Base-by-base conservation (phyloP, 805 yeast genomes). In the Starmerella apicola region DNA sequence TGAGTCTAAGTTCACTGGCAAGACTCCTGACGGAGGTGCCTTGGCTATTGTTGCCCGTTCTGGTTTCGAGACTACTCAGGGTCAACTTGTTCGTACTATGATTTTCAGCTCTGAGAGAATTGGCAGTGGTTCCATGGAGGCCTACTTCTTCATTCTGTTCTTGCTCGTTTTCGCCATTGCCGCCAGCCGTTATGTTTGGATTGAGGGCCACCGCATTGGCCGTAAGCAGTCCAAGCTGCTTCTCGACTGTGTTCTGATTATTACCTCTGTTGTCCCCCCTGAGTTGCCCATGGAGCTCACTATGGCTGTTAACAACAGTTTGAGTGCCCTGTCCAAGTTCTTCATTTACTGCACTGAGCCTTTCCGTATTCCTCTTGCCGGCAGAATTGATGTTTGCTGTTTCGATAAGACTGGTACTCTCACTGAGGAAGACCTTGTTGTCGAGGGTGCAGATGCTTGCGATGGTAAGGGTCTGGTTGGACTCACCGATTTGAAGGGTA, bases 281-380 rank as follows among this genome's bases (percentile, higher is more conserved):
- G 98, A 91, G 65, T 71, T 91, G 51, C 98, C 98, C 43, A 91
- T 91, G 97, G 98, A 91, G 67, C 72, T 91, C 53, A 91, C 98
- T 12, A 79, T 91, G 88, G 97, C 98, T 44, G 98, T 91, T 30
- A 91, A 91, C 63, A 71, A 81, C 28, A 86, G 97, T 5, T 68
- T 91, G 59, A 75, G 85, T 43, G 85, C 96, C 3, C 70, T 91
- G 49, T 76, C 81, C 52, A 91, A 91, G 62, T 78, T 70, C 59
- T 86, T 78, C 59, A 78, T 91, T 47, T 91, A 81, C 67, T 91
- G 98, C 68, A 91, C 98, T 32, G 98, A 91, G 62, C 98, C 98
- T 15, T 91, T 91, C 68, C 75, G 98, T 66, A 86, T 91, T 51
- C 97, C 98, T 39, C 74, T 81, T 57, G 98, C 97, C 41, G 98